Evolutionary conservation across 345 rosid genomes (phyloP).

Genomic region (Brassica incana): DNA sequence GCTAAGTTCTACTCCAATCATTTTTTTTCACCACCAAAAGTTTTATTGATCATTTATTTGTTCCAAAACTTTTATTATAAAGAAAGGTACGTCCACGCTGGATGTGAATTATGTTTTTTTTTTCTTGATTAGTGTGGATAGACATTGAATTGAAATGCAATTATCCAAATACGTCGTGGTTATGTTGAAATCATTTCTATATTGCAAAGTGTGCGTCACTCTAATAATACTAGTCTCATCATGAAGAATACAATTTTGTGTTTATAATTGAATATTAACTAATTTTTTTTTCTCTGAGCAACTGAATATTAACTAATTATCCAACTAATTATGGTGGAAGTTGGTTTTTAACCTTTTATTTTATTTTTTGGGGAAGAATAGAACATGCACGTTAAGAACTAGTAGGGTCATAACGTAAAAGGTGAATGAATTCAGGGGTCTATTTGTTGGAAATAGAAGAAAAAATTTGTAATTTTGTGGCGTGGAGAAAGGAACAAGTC

Average conservation of each 20-base stretch:
- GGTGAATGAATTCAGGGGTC: slow-evolving; percentile 21
- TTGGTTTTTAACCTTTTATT: neutral
- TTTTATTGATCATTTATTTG: neutral
- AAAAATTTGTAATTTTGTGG: slow-evolving; percentile 21
- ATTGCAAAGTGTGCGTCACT: slow-evolving; percentile 21
- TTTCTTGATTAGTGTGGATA: slow-evolving; percentile 8
- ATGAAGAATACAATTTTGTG: slow-evolving; percentile 16
- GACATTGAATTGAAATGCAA: slow-evolving; percentile 11
- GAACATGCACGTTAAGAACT: neutral
- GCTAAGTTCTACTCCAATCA: slow-evolving; percentile 27
- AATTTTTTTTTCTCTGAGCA: neutral
- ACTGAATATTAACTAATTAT: neutral
- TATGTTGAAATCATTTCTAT: slow-evolving; percentile 18
- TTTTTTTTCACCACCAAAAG: neutral
- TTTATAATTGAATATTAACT: slow-evolving; percentile 1
- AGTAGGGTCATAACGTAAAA: neutral
- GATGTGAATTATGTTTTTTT: neutral
- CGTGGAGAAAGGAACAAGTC: slow-evolving; percentile 37
- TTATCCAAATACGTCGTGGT: slow-evolving; percentile 29
- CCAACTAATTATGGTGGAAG: slow-evolving; percentile 31
- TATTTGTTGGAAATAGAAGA: slow-evolving; percentile 17
- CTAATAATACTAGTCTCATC: slow-evolving; percentile 32
- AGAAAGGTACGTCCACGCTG: neutral
- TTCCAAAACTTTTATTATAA: neutral
- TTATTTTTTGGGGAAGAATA: too few species aligned